Evolutionary conservation across 2,329 filamentous ascomycete species (phyloP).

Genomic region (Pestalotiopsis sp.): DNA sequence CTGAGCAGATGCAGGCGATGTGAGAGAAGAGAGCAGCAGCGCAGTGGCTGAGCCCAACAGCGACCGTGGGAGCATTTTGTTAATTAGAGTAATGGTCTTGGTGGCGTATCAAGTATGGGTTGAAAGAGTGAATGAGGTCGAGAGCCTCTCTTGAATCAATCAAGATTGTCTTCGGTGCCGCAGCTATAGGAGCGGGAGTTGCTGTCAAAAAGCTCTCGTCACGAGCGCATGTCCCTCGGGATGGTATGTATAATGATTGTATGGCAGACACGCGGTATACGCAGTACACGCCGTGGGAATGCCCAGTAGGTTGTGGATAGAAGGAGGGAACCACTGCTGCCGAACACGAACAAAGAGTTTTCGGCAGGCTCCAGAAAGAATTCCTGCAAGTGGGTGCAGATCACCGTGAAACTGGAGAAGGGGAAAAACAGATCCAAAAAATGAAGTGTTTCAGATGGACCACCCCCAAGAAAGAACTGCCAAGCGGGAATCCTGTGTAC

Average conservation of each 20-base stretch:
- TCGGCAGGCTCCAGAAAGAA: neutral
- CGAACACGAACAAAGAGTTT: neutral
- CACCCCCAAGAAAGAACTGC: neutral
- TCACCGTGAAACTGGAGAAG: neutral
- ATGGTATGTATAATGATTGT: neutral
- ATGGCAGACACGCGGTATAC: neutral
- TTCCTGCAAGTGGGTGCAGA: neutral
- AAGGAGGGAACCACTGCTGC: neutral
- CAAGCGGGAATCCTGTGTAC: neutral
- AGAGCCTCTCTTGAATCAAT: conserved; percentile 3
- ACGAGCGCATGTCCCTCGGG: neutral
- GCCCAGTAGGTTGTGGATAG: neutral
- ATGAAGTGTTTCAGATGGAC: conserved; percentile 6
- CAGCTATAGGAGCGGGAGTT: neutral
- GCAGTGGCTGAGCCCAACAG: conserved; percentile 34
- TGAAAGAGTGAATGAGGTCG: neutral
- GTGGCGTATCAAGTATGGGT: neutral
- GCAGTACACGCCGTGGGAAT: neutral
- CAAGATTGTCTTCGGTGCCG: neutral
- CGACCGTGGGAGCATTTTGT: conserved; percentile 20
- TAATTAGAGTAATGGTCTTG: neutral
- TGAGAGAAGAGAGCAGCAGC: conserved; percentile 43
- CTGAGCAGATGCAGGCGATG: conserved; percentile 64
- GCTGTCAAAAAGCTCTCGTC: neutral
- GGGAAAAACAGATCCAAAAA: neutral